Conservation (phyloP, 176 grass and related monocot genomes). For the Musa itinerans region DNA sequence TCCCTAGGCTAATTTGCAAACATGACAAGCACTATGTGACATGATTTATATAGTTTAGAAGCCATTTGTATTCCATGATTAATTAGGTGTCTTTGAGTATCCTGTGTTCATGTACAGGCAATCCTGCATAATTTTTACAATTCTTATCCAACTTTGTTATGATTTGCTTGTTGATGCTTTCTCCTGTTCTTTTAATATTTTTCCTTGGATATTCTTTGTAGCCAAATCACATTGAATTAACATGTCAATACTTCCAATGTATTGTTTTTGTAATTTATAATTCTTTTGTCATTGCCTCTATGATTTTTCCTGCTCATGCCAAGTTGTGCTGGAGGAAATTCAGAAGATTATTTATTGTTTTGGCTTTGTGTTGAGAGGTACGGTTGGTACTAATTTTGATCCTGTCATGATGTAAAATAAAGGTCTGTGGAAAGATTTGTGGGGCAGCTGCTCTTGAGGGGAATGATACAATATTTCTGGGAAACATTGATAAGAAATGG, state of each 20-base stretch:
- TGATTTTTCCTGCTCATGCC: not conserved
- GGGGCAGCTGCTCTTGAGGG: conserved; percentile 39
- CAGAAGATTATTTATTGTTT: not conserved
- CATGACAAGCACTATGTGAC: not conserved
- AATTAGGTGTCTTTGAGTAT: no score
- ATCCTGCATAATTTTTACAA: no score
- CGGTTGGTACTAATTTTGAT: conserved; percentile 8
- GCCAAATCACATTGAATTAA: not conserved
- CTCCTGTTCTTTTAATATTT: not conserved
- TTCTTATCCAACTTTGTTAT: not conserved
- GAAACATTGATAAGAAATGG: conserved; percentile 58
- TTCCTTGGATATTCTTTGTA: not conserved
- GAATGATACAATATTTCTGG: conserved; percentile 55
- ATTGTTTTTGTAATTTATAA: not conserved
- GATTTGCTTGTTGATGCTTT: not conserved
- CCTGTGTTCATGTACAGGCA: no score
- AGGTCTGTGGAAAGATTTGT: conserved; percentile 55
- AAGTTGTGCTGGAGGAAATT: not conserved
- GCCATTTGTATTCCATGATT: no score
- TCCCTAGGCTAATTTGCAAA: not conserved
- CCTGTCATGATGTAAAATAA: conserved; percentile 4
- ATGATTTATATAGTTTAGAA: no score
- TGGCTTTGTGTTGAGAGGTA: not conserved
- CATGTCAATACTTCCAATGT: not conserved
- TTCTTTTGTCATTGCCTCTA: not conserved